Conservation (phyloP, 495 filamentous ascomycete genomes). For the Aspergillus kassunensis region DNA sequence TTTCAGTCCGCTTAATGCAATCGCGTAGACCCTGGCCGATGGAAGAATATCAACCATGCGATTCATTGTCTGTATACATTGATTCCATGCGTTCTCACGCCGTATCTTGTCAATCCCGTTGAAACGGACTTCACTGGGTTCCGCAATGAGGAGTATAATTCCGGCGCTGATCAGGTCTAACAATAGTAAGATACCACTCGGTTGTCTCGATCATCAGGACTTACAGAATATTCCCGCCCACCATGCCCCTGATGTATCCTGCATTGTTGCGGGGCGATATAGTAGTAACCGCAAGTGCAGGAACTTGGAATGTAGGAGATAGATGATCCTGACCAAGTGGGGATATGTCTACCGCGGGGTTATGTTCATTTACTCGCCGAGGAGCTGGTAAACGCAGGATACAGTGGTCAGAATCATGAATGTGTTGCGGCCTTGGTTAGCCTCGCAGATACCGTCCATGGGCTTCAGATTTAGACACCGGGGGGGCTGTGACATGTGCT, state of each 20-base stretch:
- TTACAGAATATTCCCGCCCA: background rate
- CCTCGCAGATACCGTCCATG: slow-evolving; percentile 71
- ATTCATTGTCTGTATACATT: background rate
- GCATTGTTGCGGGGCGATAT: background rate
- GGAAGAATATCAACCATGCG: slow-evolving; percentile 1
- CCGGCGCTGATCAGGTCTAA: background rate
- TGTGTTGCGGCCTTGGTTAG: slow-evolving; percentile 65
- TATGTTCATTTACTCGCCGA: slow-evolving; percentile 65
- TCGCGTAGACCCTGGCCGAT: background rate
- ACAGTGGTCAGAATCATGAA: slow-evolving; percentile 66
- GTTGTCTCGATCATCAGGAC: background rate
- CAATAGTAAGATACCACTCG: background rate
- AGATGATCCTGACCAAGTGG: too few species aligned
- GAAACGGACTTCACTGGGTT: background rate
- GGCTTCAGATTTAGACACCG: slow-evolving; percentile 83
- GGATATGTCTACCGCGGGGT: too few species aligned
- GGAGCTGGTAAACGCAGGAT: slow-evolving; percentile 71
- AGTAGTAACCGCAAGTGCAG: background rate
- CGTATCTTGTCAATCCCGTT: background rate
- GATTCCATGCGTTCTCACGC: background rate
- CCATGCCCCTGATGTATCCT: background rate
- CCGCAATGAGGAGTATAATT: background rate
- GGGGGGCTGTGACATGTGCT: slow-evolving; percentile 90
- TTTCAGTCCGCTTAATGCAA: background rate
- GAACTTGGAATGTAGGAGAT: too few species aligned